Percentiles rank a stretch among this genome's conserved stretches.
These are phyloP conservation scores for Shiraia bambusicola DNA, from an alignment of 2,329 filamentous ascomycete species.

Conservation along the genomic window DNA sequence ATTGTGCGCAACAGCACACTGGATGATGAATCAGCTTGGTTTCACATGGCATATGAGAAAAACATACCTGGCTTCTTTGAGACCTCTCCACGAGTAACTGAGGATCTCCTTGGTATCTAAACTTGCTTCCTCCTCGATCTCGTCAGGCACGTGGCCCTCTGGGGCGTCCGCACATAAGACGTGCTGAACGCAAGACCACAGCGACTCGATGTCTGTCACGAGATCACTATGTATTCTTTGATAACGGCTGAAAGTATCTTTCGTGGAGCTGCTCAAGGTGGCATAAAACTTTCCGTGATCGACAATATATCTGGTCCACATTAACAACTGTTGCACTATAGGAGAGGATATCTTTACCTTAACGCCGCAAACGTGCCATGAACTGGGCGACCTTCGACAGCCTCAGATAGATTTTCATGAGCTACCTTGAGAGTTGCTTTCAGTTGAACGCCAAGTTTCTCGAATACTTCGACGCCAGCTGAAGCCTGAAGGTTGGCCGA, in stretches of 20 bases:
- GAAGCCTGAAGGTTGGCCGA: conserved; percentile 13
- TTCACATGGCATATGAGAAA: not conserved
- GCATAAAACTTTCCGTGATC: conserved; percentile 44
- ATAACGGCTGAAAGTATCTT: conserved; percentile 28
- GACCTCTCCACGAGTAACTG: conserved; percentile 90
- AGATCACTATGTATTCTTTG: conserved; percentile 57
- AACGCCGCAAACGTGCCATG: conserved; percentile 48
- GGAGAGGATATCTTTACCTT: conserved; percentile 16
- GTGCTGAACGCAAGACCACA: conserved; percentile 75
- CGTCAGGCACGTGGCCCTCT: conserved; percentile 79
- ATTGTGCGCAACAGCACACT: conserved; percentile 67
- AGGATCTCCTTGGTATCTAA: conserved; percentile 84
- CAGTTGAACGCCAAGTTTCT: conserved; percentile 60
- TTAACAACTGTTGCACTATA: conserved; percentile 1
- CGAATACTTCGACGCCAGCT: conserved; percentile 54
- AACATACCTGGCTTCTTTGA: conserved; percentile 86
- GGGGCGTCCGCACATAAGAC: conserved; percentile 92
- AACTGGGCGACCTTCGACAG: conserved; percentile 52
- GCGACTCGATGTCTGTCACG: conserved; percentile 61
- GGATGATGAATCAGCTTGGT: conserved; percentile 1
- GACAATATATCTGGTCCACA: conserved; percentile 49
- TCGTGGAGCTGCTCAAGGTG: conserved; percentile 10
- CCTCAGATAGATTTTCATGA: conserved; percentile 63
- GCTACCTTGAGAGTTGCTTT: conserved; percentile 66
- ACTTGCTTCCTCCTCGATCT: conserved; percentile 69